Base-by-base conservation (phyloP, 2,329 filamentous ascomycete genomes). In the Cadophora malorum region DNA sequence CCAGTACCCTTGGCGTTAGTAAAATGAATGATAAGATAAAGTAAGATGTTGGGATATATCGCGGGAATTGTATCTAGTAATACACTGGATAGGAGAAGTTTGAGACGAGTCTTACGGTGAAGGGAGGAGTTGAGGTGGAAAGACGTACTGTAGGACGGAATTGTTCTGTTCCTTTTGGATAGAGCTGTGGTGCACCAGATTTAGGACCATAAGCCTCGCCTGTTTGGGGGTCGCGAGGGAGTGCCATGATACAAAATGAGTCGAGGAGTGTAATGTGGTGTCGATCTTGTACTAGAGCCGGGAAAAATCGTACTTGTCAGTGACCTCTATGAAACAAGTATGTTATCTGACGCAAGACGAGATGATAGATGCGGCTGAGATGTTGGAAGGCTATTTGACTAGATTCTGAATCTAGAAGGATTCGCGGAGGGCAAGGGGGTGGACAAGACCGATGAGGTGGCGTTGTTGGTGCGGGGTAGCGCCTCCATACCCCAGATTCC, bases 81-180 rank as follows among this genome's bases (percentile, higher is more conserved):
- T 19, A 45, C 19, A 7, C 8, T 38, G 6, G 41, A 8, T 8
- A 49, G 7, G 45, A 49, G 6, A 12, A 12, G 55, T 3, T 25
- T 64, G 21, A 14, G 41, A 10, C 25, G 28, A 21, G 25, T 1
- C 9, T 33, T 33, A 10, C 4, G 12, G 28, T 58, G 55, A 38
- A 12, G 14, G 31, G 21, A 61, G n/a, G 19, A 9, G 19, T 7
- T 1, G 61, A 38, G 59, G 2, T 19, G 9, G 16, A 62, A 25
- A 9, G 16, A 62, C 35, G 25, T 66, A 70, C 69, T 3, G 58
- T 64, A 53, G 64, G 65, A 33, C 65, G 69, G 35, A 66, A 56
- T 25, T 69, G 56, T 28, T 67, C 64, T 25, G 47, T 41, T 50
- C 28, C 62, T 55, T 35, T 25, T 33, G 66, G 66, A 28, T 68